Evolutionary conservation across 257 asterid species (phyloP).

Genomic region (Scutellaria barbata): DNA sequence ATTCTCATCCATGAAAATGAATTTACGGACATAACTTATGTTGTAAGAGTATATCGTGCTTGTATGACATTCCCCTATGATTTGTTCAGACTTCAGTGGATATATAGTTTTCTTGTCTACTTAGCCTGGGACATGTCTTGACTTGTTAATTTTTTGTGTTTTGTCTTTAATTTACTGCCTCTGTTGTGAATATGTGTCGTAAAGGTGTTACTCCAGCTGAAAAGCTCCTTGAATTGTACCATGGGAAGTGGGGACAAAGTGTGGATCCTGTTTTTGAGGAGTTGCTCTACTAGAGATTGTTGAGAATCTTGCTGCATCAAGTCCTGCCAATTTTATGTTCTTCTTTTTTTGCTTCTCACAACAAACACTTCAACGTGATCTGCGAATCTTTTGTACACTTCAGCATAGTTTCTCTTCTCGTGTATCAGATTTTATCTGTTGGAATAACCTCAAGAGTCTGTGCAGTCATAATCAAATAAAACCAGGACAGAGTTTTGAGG

Average conservation of each 20-base stretch:
- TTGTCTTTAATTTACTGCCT: neutral
- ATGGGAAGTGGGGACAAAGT: slow-evolving; percentile 86
- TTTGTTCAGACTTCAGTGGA: slow-evolving; percentile 2
- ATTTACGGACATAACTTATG: neutral
- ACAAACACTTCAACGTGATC: slow-evolving; percentile 4
- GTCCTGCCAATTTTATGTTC: slow-evolving; percentile 12
- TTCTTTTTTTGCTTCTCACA: slow-evolving; percentile 1
- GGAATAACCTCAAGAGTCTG: neutral
- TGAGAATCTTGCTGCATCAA: slow-evolving; percentile 1
- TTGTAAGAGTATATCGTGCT: slow-evolving; percentile 18
- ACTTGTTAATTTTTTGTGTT: neutral
- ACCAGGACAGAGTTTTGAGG: neutral
- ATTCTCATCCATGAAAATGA: slow-evolving; percentile 6
- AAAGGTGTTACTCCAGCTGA: slow-evolving; percentile 95
- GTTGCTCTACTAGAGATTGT: slow-evolving; percentile 66
- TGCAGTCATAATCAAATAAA: slow-evolving; percentile 4
- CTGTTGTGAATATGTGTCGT: neutral
- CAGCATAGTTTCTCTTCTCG: neutral
- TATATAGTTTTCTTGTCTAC: neutral
- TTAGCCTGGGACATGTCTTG: neutral
- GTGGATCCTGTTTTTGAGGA: slow-evolving; percentile 90
- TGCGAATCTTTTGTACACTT: slow-evolving; percentile 11
- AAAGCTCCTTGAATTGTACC: slow-evolving; percentile 83
- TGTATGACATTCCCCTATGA: neutral
- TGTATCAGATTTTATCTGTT: slow-evolving; percentile 12